These are phyloP conservation scores for Prosopis cineraria DNA, from an alignment of 306 rosid species.

Conservation along the genomic window DNA sequence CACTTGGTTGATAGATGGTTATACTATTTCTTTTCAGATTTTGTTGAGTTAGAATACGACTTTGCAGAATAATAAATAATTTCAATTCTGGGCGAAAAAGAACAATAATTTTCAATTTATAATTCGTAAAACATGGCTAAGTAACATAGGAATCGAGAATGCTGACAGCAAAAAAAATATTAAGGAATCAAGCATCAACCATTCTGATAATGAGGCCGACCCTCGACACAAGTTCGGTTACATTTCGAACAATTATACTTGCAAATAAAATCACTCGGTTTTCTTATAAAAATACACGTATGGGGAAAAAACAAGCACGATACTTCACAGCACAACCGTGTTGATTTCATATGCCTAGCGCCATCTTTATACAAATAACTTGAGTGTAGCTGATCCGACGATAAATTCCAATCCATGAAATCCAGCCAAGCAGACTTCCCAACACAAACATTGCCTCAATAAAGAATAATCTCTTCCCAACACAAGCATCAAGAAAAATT, in stretches of 20 bases:
- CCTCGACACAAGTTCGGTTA: background rate
- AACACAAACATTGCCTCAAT: constrained; percentile 31
- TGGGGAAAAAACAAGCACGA: background rate
- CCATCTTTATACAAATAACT: constrained; percentile 27
- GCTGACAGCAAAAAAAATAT: background rate
- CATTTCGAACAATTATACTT: background rate
- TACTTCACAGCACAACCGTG: background rate
- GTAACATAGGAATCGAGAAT: background rate
- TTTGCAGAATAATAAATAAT: background rate
- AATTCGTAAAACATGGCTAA: background rate
- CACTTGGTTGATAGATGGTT: background rate
- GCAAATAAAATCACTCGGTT: background rate
- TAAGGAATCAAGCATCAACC: background rate
- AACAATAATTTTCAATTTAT: background rate
- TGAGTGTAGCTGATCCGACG: constrained; percentile 1
- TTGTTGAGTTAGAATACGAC: background rate
- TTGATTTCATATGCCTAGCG: constrained; percentile 12
- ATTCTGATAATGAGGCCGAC: background rate
- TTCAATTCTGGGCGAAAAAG: too few species aligned
- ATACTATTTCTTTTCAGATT: background rate
- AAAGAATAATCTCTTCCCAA: constrained; percentile 29
- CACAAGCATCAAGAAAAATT: constrained; percentile 30
- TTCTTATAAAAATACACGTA: background rate
- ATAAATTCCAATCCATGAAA: constrained; percentile 26
- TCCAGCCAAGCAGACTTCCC: constrained; percentile 23